phyloP scores from a whole-genome alignment of 2,329 filamentous ascomycete genomes.

The Apiospora pterosperma region DNA sequence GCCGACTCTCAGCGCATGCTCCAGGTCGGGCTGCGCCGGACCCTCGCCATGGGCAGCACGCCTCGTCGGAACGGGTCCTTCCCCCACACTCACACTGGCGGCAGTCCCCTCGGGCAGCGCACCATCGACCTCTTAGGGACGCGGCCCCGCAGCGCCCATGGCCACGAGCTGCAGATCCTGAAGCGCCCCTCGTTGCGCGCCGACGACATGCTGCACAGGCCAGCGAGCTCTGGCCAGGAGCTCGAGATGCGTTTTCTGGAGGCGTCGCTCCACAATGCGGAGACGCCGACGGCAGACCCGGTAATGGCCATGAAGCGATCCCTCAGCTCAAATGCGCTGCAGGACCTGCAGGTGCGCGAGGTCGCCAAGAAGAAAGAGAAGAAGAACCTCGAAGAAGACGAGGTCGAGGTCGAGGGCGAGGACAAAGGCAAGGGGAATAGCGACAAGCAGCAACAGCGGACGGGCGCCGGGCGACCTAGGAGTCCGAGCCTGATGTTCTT shows the following conservation, averaged over 20 bases:
- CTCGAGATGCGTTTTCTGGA: not conserved
- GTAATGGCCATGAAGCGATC: slow-evolving; percentile 6
- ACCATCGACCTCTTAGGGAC: not conserved
- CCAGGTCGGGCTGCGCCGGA: slow-evolving; percentile 16
- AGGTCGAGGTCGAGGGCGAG: not conserved
- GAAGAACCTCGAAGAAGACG: not conserved
- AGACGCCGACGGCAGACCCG: not conserved
- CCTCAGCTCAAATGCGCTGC: slow-evolving; percentile 3
- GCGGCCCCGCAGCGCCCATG: not conserved
- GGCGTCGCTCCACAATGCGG: not conserved
- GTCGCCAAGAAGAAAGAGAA: not conserved
- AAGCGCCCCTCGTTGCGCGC: not conserved
- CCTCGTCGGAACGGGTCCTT: not conserved
- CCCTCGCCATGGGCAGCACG: slow-evolving; percentile 15
- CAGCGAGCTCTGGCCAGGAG: slow-evolving; percentile 2
- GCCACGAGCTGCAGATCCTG: slow-evolving; percentile 8
- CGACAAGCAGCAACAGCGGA: not conserved
- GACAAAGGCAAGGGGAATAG: not conserved
- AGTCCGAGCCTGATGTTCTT: slow-evolving; percentile 7
- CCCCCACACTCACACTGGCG: too few relatives aligned
- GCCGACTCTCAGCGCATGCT: slow-evolving; percentile 19
- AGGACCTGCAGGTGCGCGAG: slow-evolving; percentile 2
- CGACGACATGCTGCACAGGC: not conserved
- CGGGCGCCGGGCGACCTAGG: not conserved
- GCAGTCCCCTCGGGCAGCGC: not conserved